Evolutionary conservation across 768 basidiomycete species (phyloP).

Genomic region (Russula emetica): DNA sequence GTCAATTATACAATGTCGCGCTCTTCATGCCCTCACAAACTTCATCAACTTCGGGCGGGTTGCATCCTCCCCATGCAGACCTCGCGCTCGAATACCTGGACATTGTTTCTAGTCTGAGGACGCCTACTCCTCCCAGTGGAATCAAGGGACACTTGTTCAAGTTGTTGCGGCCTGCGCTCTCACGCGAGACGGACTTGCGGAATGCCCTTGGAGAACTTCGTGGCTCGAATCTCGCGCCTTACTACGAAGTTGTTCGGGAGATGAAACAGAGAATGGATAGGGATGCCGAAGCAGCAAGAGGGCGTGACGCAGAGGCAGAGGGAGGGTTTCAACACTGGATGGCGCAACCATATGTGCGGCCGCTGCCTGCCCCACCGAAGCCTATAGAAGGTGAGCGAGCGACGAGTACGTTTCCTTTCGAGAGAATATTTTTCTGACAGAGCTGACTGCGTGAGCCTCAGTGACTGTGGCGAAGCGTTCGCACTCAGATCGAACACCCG

Average conservation of each 20-base stretch:
- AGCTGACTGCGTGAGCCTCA: neutral
- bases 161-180: slow-evolving; percentile 74
- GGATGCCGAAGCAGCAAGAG: slow-evolving; percentile 41
- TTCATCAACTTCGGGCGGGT: slow-evolving; percentile 26
- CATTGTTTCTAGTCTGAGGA: slow-evolving; percentile 68
- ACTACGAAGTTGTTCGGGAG: slow-evolving; percentile 53
- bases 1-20: slow-evolving; percentile 88
- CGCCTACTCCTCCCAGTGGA: slow-evolving; percentile 65
- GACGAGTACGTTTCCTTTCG: neutral
- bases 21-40: slow-evolving; percentile 48
- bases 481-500: neutral
- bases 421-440: neutral
- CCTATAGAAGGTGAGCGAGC: slow-evolving; percentile 6
- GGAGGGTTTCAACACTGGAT: slow-evolving; percentile 63
- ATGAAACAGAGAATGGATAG: slow-evolving; percentile 56
- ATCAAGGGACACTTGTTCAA: slow-evolving; percentile 95
- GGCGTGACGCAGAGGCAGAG: slow-evolving; percentile 38
- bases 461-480: neutral
- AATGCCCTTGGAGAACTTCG: slow-evolving; percentile 58
- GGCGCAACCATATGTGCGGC: slow-evolving; percentile 66
- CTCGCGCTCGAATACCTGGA: slow-evolving; percentile 84
- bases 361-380: slow-evolving; percentile 25
- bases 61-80: slow-evolving; percentile 54
- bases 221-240: slow-evolving; percentile 31
- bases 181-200: slow-evolving; percentile 62